Evolutionary conservation across 2,329 filamentous ascomycete species (phyloP).

Genomic region (Colletotrichum paranaense): DNA sequence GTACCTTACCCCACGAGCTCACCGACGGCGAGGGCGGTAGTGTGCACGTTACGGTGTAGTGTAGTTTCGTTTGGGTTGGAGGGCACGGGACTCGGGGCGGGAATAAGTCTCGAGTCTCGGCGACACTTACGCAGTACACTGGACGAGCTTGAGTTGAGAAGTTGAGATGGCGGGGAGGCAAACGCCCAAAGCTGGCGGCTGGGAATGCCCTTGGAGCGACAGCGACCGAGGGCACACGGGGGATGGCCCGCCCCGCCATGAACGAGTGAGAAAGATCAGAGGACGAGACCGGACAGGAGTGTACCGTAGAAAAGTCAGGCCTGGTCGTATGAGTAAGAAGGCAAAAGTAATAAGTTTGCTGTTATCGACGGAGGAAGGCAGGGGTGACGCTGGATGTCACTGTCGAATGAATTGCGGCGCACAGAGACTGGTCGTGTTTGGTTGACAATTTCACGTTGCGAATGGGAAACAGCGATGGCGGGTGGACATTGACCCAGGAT

Average conservation of each 20-base stretch:
- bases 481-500: neutral
- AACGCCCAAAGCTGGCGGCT: conserved; percentile 20
- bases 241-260: conserved; percentile 24
- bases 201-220: conserved; percentile 9
- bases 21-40: conserved; percentile 20
- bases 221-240: neutral
- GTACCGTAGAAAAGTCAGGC: neutral
- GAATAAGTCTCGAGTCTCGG: conserved; percentile 2
- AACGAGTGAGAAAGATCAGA: conserved; percentile 13
- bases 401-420: conserved; percentile 8
- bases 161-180: conserved; percentile 11
- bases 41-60: no score
- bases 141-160: neutral
- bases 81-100: conserved; percentile 21
- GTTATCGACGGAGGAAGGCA: conserved; percentile 1
- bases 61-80: conserved; percentile 21
- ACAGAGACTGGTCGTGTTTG: neutral
- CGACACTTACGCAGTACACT: neutral
- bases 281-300: neutral
- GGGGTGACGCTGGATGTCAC: conserved; percentile 11
- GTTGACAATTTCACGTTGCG: neutral
- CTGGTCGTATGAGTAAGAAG: conserved; percentile 19
- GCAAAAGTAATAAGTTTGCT: conserved; percentile 11
- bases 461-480: neutral
- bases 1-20: neutral